Evolutionary conservation across 1,139 yeast genomes (phyloP).

Genomic region (Geotrichum siamense): DNA sequence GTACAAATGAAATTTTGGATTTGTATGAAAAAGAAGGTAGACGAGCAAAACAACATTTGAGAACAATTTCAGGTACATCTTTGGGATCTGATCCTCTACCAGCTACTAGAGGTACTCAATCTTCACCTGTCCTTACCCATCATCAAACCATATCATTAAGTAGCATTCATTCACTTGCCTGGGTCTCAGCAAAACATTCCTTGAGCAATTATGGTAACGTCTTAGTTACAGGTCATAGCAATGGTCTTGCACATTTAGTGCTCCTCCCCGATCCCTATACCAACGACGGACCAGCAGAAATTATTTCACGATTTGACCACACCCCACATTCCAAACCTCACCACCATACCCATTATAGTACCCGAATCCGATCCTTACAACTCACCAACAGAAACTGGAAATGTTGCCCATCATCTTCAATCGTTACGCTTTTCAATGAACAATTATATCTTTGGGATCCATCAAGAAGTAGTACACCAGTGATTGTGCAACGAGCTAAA

Average conservation of each 20-base stretch:
- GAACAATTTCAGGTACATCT: conserved; percentile 15
- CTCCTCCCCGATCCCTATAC: conserved; percentile 52
- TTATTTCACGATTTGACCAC: conserved; percentile 69
- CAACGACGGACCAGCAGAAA: conserved; percentile 54
- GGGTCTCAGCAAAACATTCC: conserved; percentile 44
- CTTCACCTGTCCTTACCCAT: conserved; percentile 47
- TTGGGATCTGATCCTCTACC: conserved; percentile 7
- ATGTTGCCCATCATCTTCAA: conserved; percentile 39
- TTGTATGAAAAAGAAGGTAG: conserved; percentile 1
- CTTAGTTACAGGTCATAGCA: conserved; percentile 60
- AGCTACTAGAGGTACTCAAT: neutral
- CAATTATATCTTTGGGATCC: conserved; percentile 69
- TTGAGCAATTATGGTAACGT: conserved; percentile 36
- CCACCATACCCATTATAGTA: conserved; percentile 13
- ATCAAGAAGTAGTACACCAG: conserved; percentile 47
- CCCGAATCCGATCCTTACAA: conserved; percentile 36
- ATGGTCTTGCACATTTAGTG: conserved; percentile 63
- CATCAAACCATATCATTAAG: conserved; percentile 70
- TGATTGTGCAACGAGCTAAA: conserved; percentile 45
- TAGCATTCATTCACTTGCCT: conserved; percentile 54
- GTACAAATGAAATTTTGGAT: conserved; percentile 7
- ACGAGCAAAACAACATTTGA: conserved; percentile 20
- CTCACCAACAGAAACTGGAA: conserved; percentile 38
- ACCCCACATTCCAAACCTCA: conserved; percentile 45
- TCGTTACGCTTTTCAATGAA: conserved; percentile 55